A percentile compares a stretch with the other conserved stretches of the same genome.
Conservation (phyloP, 2,329 filamentous ascomycete genomes). For the Dryadomyces quercivorus region DNA sequence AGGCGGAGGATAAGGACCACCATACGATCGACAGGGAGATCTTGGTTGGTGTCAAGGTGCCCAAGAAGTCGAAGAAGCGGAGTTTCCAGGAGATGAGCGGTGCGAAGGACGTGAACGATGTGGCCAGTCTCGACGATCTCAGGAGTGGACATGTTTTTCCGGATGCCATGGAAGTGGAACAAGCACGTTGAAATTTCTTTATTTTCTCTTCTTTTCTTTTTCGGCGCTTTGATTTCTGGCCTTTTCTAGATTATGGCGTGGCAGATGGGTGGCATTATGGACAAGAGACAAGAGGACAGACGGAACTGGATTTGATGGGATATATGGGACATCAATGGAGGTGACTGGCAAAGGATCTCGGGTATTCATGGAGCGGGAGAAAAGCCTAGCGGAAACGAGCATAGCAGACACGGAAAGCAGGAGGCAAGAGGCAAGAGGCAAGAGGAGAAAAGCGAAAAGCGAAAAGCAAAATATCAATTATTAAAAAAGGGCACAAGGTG, state of each 20-base stretch:
- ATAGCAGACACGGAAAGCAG: background rate
- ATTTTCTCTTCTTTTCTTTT: too few relatives aligned
- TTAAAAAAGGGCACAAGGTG: background rate
- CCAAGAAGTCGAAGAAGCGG: constrained; percentile 5
- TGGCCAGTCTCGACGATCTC: constrained; percentile 4
- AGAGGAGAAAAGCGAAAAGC: background rate
- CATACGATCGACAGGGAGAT: constrained; percentile 8
- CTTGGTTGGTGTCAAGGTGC: constrained; percentile 5
- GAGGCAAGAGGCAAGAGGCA: too few relatives aligned
- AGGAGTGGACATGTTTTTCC: constrained; percentile 3
- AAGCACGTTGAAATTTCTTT: too few relatives aligned
- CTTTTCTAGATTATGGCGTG: too few relatives aligned
- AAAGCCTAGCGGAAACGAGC: too few relatives aligned
- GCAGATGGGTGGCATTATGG: too few relatives aligned
- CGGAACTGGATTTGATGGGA: too few relatives aligned
- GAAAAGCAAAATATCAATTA: background rate
- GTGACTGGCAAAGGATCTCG: too few relatives aligned
- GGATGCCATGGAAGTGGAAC: background rate
- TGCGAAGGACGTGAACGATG: background rate
- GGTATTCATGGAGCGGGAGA: too few relatives aligned
- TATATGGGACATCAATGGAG: too few relatives aligned
- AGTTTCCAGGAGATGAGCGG: constrained; percentile 5
- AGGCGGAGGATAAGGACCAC: background rate
- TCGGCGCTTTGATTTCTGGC: too few relatives aligned
- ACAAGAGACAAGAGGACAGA: too few relatives aligned